Evolutionary conservation across 495 filamentous ascomycete genomes (phyloP).

Genomic region (Penicillium robsamsonii): DNA sequence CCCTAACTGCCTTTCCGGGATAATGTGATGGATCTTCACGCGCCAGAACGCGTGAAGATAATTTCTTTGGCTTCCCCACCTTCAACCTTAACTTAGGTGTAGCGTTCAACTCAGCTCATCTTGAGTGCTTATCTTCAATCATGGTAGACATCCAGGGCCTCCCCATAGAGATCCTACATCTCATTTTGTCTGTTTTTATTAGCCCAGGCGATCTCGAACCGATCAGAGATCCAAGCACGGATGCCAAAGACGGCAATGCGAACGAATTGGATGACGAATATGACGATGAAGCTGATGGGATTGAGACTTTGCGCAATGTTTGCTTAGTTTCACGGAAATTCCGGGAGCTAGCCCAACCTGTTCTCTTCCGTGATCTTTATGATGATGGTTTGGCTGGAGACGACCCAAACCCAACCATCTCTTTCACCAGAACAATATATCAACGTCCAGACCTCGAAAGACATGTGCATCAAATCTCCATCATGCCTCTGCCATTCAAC

Average conservation of each 20-base stretch:
- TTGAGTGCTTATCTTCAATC: neutral
- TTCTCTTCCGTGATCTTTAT: conserved; percentile 19
- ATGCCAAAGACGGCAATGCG: neutral
- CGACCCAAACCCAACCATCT: conserved; percentile 1
- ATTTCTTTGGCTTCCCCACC: neutral
- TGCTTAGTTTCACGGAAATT: conserved; percentile 27
- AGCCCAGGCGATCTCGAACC: neutral
- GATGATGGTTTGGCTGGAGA: conserved; percentile 9
- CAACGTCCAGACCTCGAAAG: conserved; percentile 20
- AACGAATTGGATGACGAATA: neutral
- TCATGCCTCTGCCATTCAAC: neutral
- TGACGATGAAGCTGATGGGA: neutral
- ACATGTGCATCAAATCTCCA: conserved; percentile 12
- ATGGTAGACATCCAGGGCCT: neutral
- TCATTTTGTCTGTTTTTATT: neutral
- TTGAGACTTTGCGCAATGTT: conserved; percentile 10
- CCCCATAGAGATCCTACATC: conserved; percentile 1
- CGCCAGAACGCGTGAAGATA: neutral
- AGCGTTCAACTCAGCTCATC: neutral
- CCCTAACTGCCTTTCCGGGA: neutral
- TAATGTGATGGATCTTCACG: neutral
- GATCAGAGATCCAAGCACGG: neutral
- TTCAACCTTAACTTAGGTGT: neutral
- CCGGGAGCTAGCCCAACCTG: conserved; percentile 26
- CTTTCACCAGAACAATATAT: conserved; percentile 20